Conservation (phyloP, 2,329 filamentous ascomycete species). For the Talaromyces sp. region DNA sequence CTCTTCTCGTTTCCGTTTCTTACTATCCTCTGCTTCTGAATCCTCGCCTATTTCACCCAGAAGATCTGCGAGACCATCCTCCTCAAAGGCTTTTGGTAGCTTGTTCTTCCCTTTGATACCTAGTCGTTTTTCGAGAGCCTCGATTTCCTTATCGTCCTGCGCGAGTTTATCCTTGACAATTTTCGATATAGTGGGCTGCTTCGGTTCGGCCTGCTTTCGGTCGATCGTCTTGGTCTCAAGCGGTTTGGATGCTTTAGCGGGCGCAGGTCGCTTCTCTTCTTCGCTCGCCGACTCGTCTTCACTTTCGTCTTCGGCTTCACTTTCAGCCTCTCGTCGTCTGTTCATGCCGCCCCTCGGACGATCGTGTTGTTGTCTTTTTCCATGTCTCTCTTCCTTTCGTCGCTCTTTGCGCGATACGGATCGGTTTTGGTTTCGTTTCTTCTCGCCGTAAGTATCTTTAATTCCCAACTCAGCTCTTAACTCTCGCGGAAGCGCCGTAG, state of each 20-base stretch:
- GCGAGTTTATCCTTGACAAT: slow-evolving; percentile 62
- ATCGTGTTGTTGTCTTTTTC: slow-evolving; percentile 51
- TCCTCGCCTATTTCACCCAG: slow-evolving; percentile 64
- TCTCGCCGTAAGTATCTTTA: slow-evolving; percentile 34
- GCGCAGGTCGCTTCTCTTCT: slow-evolving; percentile 16
- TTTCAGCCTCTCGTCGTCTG: slow-evolving; percentile 28
- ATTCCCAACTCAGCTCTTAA: slow-evolving; percentile 41
- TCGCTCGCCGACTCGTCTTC: slow-evolving; percentile 19
- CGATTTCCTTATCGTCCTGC: slow-evolving; percentile 85
- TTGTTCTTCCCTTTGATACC: slow-evolving; percentile 76
- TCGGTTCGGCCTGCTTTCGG: slow-evolving; percentile 19
- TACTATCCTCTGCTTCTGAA: slow-evolving; percentile 46
- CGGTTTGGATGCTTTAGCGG: background rate
- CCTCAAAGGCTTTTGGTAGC: slow-evolving; percentile 67
- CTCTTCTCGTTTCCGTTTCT: slow-evolving; percentile 61
- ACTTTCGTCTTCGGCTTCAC: slow-evolving; percentile 24
- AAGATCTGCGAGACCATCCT: slow-evolving; percentile 79
- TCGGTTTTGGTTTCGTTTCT: slow-evolving; percentile 30
- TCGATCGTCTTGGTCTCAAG: slow-evolving; percentile 5
- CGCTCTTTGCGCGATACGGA: slow-evolving; percentile 58
- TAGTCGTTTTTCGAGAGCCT: slow-evolving; percentile 78
- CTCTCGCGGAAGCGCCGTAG: slow-evolving; percentile 40
- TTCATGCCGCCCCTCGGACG: slow-evolving; percentile 14
- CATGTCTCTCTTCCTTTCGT: slow-evolving; percentile 61
- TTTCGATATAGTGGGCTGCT: slow-evolving; percentile 32